Conservation (phyloP, 768 basidiomycete genomes). For the Auriculariales sp. region DNA sequence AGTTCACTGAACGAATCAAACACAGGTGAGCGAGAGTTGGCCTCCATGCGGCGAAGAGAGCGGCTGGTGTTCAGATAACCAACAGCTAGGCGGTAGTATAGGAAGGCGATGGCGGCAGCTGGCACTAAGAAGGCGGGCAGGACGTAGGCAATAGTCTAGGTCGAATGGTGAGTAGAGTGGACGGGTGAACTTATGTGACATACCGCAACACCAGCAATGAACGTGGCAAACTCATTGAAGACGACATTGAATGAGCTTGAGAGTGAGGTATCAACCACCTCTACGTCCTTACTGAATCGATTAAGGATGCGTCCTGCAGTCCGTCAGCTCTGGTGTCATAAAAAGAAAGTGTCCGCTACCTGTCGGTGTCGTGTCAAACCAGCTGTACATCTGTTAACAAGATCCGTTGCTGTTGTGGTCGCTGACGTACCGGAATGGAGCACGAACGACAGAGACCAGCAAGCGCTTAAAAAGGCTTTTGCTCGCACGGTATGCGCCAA, state of each 20-base stretch:
- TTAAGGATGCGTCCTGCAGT: constrained; percentile 11
- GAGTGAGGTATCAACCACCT: constrained; percentile 8
- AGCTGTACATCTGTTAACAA: too few species aligned
- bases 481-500: constrained; percentile 36
- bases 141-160: constrained; percentile 1
- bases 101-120: constrained; percentile 3
- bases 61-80: constrained; percentile 45
- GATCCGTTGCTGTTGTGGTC: too few species aligned
- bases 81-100: constrained; percentile 3
- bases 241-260: constrained; percentile 37
- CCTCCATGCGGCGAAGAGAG: constrained; percentile 82
- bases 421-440: constrained; percentile 49
- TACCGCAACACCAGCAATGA: constrained; percentile 6
- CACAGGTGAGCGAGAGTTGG: constrained; percentile 72
- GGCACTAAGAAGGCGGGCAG: constrained; percentile 6
- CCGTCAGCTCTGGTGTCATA: background rate
- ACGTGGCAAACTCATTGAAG: constrained; percentile 1
- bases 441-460: constrained; percentile 54
- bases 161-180: background rate
- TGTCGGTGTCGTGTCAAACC: background rate
- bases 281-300: constrained; percentile 17
- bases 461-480: constrained; percentile 30
- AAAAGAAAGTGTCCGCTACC: background rate
- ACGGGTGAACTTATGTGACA: background rate
- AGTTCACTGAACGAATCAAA: constrained; percentile 74